A percentile compares a stretch with the other conserved stretches of the same genome.
Evolutionary conservation across 495 filamentous ascomycete species (phyloP).

Genomic region (Penicillium simplicissimum): DNA sequence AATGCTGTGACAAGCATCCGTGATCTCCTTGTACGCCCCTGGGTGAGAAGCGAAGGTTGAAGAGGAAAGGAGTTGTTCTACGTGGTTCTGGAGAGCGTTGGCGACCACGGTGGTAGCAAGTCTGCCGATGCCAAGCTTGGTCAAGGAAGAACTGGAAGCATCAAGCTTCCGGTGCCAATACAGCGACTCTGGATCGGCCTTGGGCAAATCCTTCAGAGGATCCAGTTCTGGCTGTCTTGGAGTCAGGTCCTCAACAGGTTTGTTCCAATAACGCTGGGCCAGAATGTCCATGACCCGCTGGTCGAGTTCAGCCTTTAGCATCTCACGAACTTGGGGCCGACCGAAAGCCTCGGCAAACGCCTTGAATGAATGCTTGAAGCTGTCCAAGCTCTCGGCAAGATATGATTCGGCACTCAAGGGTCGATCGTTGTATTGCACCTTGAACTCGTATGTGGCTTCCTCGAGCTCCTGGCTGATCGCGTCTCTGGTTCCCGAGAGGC

Average conservation of each 20-base stretch:
- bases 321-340: constrained; percentile 79
- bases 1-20: constrained; percentile 81
- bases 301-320: constrained; percentile 90
- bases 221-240: constrained; percentile 65
- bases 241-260: constrained; percentile 77
- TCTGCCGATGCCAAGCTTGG: constrained; percentile 89
- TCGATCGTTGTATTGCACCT: constrained; percentile 98
- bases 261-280: constrained; percentile 95
- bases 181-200: constrained; percentile 75
- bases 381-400: constrained; percentile 88
- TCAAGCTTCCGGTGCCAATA: constrained; percentile 97
- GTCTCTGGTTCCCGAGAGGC: constrained; percentile 81
- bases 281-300: constrained; percentile 95
- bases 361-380: constrained; percentile 98
- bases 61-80: constrained; percentile 72
- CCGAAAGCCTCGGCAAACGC: constrained; percentile 88
- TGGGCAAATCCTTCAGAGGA: constrained; percentile 73
- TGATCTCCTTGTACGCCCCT: constrained; percentile 87
- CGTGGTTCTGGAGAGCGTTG: constrained; percentile 78
- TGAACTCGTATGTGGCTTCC: constrained; percentile 98
- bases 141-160: constrained; percentile 83
- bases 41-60: constrained; percentile 89
- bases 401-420: constrained; percentile 94
- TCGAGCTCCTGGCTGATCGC: constrained; percentile 94
- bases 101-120: constrained; percentile 90